These are phyloP conservation scores for Sclerotiophoma versabilis DNA, from an alignment of 2,329 filamentous ascomycete genomes.

Conservation along the genomic window DNA sequence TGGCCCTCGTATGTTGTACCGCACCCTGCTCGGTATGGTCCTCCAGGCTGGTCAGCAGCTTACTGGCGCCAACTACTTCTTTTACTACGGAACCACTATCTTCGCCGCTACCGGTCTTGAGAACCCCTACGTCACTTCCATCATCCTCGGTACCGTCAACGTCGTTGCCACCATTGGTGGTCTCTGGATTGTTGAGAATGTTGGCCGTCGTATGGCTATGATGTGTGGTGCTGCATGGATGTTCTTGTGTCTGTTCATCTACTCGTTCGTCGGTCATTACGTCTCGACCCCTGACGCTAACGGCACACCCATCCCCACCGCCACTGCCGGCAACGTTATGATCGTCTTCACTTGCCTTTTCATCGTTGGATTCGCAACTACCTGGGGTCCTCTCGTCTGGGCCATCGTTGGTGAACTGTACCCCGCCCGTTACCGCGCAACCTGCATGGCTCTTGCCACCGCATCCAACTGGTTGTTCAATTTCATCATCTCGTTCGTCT, in stretches of 20 bases:
- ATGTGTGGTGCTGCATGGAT: conserved; percentile 58
- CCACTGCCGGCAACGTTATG: conserved; percentile 63
- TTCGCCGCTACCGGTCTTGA: conserved; percentile 52
- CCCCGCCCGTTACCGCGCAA: conserved; percentile 62
- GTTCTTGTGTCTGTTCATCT: conserved; percentile 65
- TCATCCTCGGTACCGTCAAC: conserved; percentile 60
- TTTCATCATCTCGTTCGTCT: conserved; percentile 70
- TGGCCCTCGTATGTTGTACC: conserved; percentile 71
- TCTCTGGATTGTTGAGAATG: conserved; percentile 56
- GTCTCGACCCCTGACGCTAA: conserved; percentile 37
- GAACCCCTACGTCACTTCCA: conserved; percentile 56
- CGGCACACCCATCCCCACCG: conserved; percentile 42
- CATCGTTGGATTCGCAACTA: conserved; percentile 71
- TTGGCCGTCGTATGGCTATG: conserved; percentile 56
- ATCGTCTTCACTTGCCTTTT: conserved; percentile 75
- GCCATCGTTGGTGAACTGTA: conserved; percentile 72
- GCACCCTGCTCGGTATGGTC: conserved; percentile 67
- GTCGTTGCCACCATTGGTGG: conserved; percentile 56
- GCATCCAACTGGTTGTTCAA: conserved; percentile 57
- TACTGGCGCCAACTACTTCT: conserved; percentile 73
- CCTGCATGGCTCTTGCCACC: conserved; percentile 54
- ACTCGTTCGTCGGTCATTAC: conserved; percentile 57
- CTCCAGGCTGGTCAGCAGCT: conserved; percentile 73
- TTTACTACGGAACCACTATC: conserved; percentile 60
- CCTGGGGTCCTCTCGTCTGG: conserved; percentile 77